Conservation (phyloP, 495 filamentous ascomycete species). For the Coniosporium apollinis region DNA sequence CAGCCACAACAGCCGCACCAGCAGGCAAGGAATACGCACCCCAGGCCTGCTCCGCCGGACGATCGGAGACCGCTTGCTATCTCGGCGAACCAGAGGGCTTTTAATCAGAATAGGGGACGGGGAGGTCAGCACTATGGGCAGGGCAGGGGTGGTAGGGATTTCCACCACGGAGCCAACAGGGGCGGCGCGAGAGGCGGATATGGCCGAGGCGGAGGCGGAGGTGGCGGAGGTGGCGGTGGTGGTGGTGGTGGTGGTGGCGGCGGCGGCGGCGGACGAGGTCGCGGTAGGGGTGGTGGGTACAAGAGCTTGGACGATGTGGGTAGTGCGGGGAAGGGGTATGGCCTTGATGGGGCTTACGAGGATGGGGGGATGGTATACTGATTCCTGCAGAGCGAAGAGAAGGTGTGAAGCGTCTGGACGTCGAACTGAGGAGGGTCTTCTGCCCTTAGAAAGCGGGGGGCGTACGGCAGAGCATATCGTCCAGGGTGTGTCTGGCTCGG, state of each 20-base stretch:
- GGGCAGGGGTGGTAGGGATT: background rate
- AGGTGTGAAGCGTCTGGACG: too few relatives aligned
- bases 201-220: conserved; percentile 5
- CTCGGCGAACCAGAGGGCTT: background rate
- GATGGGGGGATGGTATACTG: too few relatives aligned
- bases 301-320: too few relatives aligned
- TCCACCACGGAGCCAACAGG: conserved; percentile 1
- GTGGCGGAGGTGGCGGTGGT: conserved; percentile 6
- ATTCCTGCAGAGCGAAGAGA: too few relatives aligned
- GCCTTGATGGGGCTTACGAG: too few relatives aligned
- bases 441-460: too few relatives aligned
- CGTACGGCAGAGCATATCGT: too few relatives aligned
- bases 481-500: too few relatives aligned
- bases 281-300: conserved; percentile 7
- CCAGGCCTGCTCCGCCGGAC: too few relatives aligned
- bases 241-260: conserved; percentile 1
- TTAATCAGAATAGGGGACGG: background rate
- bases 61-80: too few relatives aligned
- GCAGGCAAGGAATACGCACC: background rate
- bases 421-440: too few relatives aligned
- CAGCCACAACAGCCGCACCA: background rate
- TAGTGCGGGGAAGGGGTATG: too few relatives aligned
- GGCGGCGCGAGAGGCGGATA: conserved; percentile 6
- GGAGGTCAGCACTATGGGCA: background rate
- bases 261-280: conserved; percentile 5